These are phyloP conservation scores for Xerocomellus amylosporus DNA, from an alignment of 768 basidiomycete species.

Conservation along the genomic window DNA sequence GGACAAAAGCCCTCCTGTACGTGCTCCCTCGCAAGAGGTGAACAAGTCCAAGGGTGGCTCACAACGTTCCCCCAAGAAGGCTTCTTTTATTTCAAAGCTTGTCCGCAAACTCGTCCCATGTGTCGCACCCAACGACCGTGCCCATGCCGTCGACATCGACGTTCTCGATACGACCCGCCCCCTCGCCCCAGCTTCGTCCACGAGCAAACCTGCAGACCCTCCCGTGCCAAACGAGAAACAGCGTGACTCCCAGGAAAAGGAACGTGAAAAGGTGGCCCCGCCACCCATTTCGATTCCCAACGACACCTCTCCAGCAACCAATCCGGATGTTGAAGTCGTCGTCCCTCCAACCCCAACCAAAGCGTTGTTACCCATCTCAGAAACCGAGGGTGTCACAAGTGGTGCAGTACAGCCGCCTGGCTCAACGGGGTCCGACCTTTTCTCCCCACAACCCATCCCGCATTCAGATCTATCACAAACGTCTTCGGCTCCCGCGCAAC, in stretches of 20 bases:
- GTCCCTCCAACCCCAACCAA: conserved; percentile 50
- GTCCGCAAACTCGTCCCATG: conserved; percentile 66
- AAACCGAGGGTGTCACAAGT: conserved; percentile 88
- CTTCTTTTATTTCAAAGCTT: conserved; percentile 58
- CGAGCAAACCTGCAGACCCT: conserved; percentile 21
- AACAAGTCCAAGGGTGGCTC: conserved; percentile 36
- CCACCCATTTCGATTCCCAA: conserved; percentile 20
- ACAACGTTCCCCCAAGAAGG: conserved; percentile 38
- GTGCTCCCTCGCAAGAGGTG: conserved; percentile 33
- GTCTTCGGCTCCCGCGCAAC: conserved; percentile 23
- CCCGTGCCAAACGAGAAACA: conserved; percentile 31
- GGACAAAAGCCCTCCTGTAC: conserved; percentile 33
- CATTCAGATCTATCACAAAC: conserved; percentile 26
- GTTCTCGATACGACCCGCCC: conserved; percentile 20
- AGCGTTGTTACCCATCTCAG: conserved; percentile 52
- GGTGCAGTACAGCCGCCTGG: conserved; percentile 91
- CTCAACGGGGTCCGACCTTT: conserved; percentile 52
- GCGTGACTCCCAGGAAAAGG: conserved; percentile 33
- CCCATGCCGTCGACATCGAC: conserved; percentile 47
- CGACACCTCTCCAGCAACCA: conserved; percentile 18
- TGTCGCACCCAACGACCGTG: conserved; percentile 47
- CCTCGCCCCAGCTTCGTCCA: conserved; percentile 16
- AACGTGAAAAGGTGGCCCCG: conserved; percentile 35
- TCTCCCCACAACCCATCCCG: conserved; percentile 27
- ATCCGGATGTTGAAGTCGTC: conserved; percentile 38